phyloP scores from a whole-genome alignment of 2,329 filamentous ascomycete species.

The Diaporthe helianthi region DNA sequence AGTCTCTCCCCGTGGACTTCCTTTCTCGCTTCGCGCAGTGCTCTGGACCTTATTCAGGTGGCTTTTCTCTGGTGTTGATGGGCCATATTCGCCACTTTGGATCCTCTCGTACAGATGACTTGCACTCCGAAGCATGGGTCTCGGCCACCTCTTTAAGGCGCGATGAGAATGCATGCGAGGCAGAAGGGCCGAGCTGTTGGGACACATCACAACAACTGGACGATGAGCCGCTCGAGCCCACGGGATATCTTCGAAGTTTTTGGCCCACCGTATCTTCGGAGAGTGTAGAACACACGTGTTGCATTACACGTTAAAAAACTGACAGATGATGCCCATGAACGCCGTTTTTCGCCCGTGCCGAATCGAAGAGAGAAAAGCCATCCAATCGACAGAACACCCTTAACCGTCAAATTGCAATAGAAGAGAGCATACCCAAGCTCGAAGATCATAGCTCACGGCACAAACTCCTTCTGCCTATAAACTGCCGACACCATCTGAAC shows the following conservation, averaged over 20 bases:
- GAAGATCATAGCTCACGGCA: slow-evolving; percentile 37
- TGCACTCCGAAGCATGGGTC: background rate
- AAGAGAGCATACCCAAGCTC: slow-evolving; percentile 18
- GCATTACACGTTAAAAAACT: slow-evolving; percentile 35
- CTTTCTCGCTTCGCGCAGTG: background rate
- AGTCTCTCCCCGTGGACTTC: background rate
- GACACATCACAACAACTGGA: background rate
- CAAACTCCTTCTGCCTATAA: slow-evolving; percentile 48
- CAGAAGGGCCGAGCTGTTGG: background rate
- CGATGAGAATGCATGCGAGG: background rate
- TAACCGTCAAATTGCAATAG: slow-evolving; percentile 34
- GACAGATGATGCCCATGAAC: slow-evolving; percentile 35
- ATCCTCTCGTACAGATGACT: background rate
- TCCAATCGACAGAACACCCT: slow-evolving; percentile 35
- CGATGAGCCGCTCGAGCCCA: slow-evolving; percentile 23
- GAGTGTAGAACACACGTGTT: slow-evolving; percentile 35
- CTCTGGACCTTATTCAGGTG: background rate
- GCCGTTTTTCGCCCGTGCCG: slow-evolving; percentile 36
- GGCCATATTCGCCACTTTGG: background rate
- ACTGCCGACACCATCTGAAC: slow-evolving; percentile 38
- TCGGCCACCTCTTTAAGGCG: background rate
- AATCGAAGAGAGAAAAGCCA: slow-evolving; percentile 35
- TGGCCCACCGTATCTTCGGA: slow-evolving; percentile 32
- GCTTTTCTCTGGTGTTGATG: background rate
- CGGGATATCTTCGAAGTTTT: slow-evolving; percentile 33